Evolutionary conservation across 2,329 filamentous ascomycete genomes (phyloP).

Genomic region (Torrubiellomyces zombiae): DNA sequence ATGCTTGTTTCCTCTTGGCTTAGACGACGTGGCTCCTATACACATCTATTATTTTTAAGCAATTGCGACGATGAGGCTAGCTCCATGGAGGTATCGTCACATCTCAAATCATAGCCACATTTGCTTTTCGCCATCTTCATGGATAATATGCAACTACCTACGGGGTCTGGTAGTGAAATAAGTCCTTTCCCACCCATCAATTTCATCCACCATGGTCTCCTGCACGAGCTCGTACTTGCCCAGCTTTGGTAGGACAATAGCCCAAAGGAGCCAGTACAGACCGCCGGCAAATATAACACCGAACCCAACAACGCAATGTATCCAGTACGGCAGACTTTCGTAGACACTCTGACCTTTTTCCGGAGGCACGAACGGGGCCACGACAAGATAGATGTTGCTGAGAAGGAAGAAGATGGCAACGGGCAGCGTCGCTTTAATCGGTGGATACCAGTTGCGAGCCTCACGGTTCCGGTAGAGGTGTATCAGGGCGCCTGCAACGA

Average conservation of each 20-base stretch:
- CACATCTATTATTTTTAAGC: too few species aligned
- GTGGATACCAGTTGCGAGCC: constrained; percentile 33
- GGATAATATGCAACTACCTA: too few species aligned
- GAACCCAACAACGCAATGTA: constrained; percentile 40
- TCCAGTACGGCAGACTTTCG: constrained; percentile 35
- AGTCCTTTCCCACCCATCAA: constrained; percentile 46
- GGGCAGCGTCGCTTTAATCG: constrained; percentile 35
- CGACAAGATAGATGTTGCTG: constrained; percentile 43
- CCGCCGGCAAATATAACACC: constrained; percentile 34
- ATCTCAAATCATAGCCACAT: too few species aligned
- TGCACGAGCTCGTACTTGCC: constrained; percentile 38
- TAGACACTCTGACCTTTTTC: constrained; percentile 34
- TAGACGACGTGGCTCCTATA: too few species aligned
- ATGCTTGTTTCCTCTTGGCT: too few species aligned
- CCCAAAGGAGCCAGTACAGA: constrained; percentile 41
- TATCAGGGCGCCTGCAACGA: constrained; percentile 34
- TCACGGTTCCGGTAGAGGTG: constrained; percentile 33
- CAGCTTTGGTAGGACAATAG: constrained; percentile 31
- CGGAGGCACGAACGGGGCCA: constrained; percentile 41
- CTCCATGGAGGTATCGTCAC: too few species aligned
- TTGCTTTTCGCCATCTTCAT: too few species aligned
- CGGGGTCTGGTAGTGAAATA: too few species aligned
- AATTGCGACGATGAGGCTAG: too few species aligned
- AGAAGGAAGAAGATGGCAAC: constrained; percentile 41
- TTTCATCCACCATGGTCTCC: constrained; percentile 33